phyloP scores from a whole-genome alignment of 192 early-diverging fungal species.

The Fimicolochytrium jonesii region DNA sequence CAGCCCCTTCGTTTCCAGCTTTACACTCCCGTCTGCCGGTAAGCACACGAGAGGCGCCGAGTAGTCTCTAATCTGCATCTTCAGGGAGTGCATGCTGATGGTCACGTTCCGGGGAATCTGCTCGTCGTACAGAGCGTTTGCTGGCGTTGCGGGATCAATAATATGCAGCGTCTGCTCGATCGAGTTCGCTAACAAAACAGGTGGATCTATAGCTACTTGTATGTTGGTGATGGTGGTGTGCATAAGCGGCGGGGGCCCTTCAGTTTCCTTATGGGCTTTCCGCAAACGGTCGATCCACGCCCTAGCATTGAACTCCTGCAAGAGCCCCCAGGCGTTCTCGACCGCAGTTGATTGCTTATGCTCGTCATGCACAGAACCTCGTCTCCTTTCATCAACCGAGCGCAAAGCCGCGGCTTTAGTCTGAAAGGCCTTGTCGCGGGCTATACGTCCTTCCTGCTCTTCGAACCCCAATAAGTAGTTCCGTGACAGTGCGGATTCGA shows the following conservation, averaged over 20 bases:
- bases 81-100: constrained; percentile 13
- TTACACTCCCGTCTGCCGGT: constrained; percentile 1
- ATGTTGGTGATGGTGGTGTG: constrained; percentile 18
- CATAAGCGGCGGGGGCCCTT: constrained; percentile 23
- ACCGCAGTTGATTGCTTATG: constrained; percentile 21
- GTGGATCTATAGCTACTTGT: constrained; percentile 10
- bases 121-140: constrained; percentile 39
- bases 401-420: constrained; percentile 37
- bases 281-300: constrained; percentile 36
- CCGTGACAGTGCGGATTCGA: constrained; percentile 37
- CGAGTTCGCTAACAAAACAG: constrained; percentile 22
- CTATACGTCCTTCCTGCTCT: constrained; percentile 37
- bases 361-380: background rate
- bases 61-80: constrained; percentile 43
- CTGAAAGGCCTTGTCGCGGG: constrained; percentile 45
- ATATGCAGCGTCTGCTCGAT: constrained; percentile 45
- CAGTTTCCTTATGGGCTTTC: background rate
- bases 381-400: background rate
- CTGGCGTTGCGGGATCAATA: constrained; percentile 45
- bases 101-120: constrained; percentile 37
- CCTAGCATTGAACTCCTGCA: constrained; percentile 49
- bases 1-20: constrained; percentile 44
- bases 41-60: constrained; percentile 33
- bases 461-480: constrained; percentile 42
- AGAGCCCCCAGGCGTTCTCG: constrained; percentile 42